Conservation (phyloP, 768 basidiomycete species). For the Amanita molliuscula region DNA sequence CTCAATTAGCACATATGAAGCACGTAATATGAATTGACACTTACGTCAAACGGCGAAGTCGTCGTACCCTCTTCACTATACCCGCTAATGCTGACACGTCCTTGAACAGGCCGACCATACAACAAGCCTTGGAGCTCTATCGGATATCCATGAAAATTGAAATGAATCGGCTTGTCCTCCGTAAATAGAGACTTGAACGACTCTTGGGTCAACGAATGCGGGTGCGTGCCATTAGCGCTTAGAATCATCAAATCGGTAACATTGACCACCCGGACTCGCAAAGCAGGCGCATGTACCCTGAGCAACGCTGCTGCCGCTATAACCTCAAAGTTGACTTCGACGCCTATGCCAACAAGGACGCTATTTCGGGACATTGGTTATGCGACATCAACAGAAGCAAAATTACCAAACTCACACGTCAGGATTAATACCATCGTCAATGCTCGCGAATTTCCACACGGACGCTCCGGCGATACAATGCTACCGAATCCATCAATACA, state of each 20-base stretch:
- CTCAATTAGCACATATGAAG: background rate
- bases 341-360: constrained; percentile 80
- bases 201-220: constrained; percentile 55
- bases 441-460: constrained; percentile 77
- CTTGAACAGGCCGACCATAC: constrained; percentile 40
- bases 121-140: constrained; percentile 61
- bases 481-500: constrained; percentile 18
- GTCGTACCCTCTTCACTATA: constrained; percentile 72
- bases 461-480: constrained; percentile 86
- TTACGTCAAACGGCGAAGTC: constrained; percentile 70
- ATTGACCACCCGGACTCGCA: constrained; percentile 85
- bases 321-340: constrained; percentile 83
- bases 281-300: constrained; percentile 50
- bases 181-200: constrained; percentile 70
- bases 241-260: constrained; percentile 87
- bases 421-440: constrained; percentile 59
- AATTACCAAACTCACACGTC: constrained; percentile 44
- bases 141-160: constrained; percentile 82
- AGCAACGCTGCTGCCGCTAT: constrained; percentile 79
- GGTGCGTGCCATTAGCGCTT: constrained; percentile 56
- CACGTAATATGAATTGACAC: constrained; percentile 12
- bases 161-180: constrained; percentile 51
- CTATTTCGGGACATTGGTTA: constrained; percentile 28
- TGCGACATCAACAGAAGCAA: background rate
- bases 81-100: constrained; percentile 42